Percentiles rank a stretch among this genome's conserved stretches.
These are phyloP conservation scores for Sicyos edulis DNA, from an alignment of 306 rosid genomes.

Conservation along the genomic window DNA sequence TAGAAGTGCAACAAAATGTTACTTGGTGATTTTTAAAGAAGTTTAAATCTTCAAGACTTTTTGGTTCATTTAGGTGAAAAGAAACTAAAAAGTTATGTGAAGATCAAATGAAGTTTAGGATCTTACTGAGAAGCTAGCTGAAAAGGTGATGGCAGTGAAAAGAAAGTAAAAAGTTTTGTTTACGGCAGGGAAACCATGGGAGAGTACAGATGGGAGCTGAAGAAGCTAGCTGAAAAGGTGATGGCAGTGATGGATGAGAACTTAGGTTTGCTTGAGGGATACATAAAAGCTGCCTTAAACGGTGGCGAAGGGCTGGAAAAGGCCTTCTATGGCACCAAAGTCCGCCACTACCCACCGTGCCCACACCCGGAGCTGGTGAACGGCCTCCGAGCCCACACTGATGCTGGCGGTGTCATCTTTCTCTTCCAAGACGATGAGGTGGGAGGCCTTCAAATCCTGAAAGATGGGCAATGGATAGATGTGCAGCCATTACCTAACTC, in stretches of 20 bases:
- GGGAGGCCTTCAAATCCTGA: conserved; percentile 90
- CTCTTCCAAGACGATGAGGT: conserved; percentile 87
- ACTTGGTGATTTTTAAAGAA: too few species aligned
- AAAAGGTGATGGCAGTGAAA: too few species aligned
- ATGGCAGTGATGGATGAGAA: conserved; percentile 95
- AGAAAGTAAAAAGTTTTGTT: too few species aligned
- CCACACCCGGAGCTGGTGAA: conserved; percentile 71
- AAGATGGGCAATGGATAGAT: conserved; percentile 85
- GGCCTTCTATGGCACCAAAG: conserved; percentile 92
- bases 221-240: conserved; percentile 54
- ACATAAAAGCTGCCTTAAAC: conserved; percentile 66
- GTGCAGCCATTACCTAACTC: conserved; percentile 78
- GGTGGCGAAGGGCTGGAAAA: conserved; percentile 46
- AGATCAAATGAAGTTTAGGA: too few species aligned
- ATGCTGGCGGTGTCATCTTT: conserved; percentile 91
- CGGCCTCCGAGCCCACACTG: conserved; percentile 93
- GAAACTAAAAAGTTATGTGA: too few species aligned
- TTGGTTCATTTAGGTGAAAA: too few species aligned
- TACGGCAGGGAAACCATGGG: conserved; percentile 70
- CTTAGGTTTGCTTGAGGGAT: conserved; percentile 59
- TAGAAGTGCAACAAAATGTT: too few species aligned
- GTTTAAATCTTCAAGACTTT: too few species aligned
- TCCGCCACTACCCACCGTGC: conserved; percentile 96
- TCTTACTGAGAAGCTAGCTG: too few species aligned
- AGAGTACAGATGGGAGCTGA: conserved; percentile 61